Percentiles rank a stretch among this genome's conserved stretches.
Evolutionary conservation across 495 filamentous ascomycete species (phyloP).

Genomic region (Neurospora sp.): DNA sequence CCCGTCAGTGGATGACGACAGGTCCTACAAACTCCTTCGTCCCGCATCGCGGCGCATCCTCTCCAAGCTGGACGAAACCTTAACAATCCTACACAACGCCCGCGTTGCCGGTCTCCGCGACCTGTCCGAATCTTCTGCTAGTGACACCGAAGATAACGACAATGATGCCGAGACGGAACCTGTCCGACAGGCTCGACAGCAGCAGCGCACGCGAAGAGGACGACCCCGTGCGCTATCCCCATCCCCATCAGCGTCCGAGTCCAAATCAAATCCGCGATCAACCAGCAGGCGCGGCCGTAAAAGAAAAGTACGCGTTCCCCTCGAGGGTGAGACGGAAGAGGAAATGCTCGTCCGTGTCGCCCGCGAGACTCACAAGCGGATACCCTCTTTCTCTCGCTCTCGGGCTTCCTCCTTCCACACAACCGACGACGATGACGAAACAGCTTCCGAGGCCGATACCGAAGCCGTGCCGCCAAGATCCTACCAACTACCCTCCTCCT

Average conservation of each 20-base stretch:
- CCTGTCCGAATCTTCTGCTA: slow-evolving; percentile 25
- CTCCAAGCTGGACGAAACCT: slow-evolving; percentile 51
- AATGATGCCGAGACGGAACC: slow-evolving; percentile 10
- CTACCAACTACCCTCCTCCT: neutral
- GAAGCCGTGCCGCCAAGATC: neutral
- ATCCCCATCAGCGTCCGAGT: neutral
- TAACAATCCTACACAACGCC: slow-evolving; percentile 56
- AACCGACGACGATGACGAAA: neutral
- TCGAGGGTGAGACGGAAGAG: slow-evolving; percentile 34
- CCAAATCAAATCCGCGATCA: neutral
- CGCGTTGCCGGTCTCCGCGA: slow-evolving; percentile 34
- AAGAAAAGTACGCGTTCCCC: slow-evolving; percentile 22
- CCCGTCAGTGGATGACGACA: slow-evolving; percentile 43
- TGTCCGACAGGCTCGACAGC: neutral
- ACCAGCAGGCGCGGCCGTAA: slow-evolving; percentile 21
- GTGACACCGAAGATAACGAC: slow-evolving; percentile 19
- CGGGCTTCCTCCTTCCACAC: neutral
- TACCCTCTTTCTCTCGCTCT: slow-evolving; percentile 2
- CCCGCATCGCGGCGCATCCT: slow-evolving; percentile 58
- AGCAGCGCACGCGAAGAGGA: neutral
- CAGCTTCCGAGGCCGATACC: neutral
- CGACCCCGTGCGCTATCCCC: neutral
- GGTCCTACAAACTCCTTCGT: slow-evolving; percentile 47
- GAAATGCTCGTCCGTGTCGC: slow-evolving; percentile 33
- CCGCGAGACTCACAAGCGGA: slow-evolving; percentile 19